Percentiles rank a stretch among this genome's conserved stretches.
Evolutionary conservation across 176 grass and related monocot species (phyloP).

Genomic region (Raddia distichophylla): DNA sequence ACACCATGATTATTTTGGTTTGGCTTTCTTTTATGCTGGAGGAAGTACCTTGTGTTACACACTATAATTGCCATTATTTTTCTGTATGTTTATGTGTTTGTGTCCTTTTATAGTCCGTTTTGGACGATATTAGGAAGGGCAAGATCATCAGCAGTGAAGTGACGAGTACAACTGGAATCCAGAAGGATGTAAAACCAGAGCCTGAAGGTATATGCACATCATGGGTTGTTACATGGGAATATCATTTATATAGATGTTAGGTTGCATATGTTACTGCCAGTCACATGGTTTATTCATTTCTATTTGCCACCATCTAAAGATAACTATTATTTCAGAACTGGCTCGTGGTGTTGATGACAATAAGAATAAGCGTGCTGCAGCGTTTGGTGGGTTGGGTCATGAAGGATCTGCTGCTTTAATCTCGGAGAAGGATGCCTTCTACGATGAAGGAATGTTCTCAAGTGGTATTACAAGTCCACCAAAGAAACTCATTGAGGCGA

Average conservation of each 20-base stretch:
- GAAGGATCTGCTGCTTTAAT: conserved; percentile 42
- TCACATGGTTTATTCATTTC: conserved; percentile 9
- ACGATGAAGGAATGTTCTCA: conserved; percentile 34
- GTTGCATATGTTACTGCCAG: neutral
- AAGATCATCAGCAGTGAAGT: conserved; percentile 65
- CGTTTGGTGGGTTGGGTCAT: conserved; percentile 34
- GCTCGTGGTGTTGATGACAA: conserved; percentile 30
- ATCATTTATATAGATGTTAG: neutral
- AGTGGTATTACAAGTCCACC: conserved; percentile 22
- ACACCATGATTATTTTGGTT: neutral
- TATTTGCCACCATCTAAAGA: conserved; percentile 33
- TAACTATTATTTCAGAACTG: conserved; percentile 47
- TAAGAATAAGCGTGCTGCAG: conserved; percentile 41
- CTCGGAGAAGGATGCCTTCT: conserved; percentile 53
- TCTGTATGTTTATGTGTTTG: conserved; percentile 24
- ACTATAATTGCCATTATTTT: no score
- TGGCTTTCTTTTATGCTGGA: neutral
- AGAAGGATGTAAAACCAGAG: conserved; percentile 44
- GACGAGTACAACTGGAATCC: conserved; percentile 33
- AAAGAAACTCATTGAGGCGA: conserved; percentile 29
- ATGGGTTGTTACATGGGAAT: neutral
- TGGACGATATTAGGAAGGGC: conserved; percentile 87
- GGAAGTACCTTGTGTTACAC: no score
- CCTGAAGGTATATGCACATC: conserved; percentile 52
- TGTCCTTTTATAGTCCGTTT: conserved; percentile 54